Conservation (phyloP, 1,139 yeast genomes). For the Candida tropicalis region DNA sequence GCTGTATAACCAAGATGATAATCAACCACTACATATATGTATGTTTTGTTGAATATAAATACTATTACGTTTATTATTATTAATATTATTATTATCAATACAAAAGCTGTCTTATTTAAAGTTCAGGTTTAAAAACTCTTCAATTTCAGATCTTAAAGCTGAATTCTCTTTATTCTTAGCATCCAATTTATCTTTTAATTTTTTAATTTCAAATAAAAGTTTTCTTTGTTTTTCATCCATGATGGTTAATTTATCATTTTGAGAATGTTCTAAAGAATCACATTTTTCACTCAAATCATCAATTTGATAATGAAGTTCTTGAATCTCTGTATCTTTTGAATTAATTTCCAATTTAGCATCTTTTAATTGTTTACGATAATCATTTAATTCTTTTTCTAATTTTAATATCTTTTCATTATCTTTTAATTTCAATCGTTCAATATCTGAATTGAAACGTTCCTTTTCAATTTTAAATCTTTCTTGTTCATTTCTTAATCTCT, state of each 20-base stretch:
- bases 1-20: too few species aligned
- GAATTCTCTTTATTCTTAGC: constrained; percentile 1
- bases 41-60: too few species aligned
- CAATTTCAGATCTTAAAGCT: constrained; percentile 1
- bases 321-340: neutral
- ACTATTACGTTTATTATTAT: neutral
- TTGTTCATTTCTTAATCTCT: neutral
- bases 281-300: neutral
- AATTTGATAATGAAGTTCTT: neutral
- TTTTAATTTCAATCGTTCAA: neutral
- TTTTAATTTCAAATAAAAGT: neutral
- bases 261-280: neutral
- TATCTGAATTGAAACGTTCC: neutral
- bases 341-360: too few species aligned
- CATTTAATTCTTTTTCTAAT: neutral
- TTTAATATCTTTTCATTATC: neutral
- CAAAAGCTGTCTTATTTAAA: neutral
- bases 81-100: neutral
- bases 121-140: constrained; percentile 3
- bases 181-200: neutral
- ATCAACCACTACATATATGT: too few species aligned
- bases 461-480: neutral
- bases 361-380: neutral
- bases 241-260: neutral
- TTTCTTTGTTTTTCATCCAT: neutral